These are phyloP conservation scores for Flaveria linearis DNA, from an alignment of 129 eudicot genomes.

Conservation along the genomic window DNA sequence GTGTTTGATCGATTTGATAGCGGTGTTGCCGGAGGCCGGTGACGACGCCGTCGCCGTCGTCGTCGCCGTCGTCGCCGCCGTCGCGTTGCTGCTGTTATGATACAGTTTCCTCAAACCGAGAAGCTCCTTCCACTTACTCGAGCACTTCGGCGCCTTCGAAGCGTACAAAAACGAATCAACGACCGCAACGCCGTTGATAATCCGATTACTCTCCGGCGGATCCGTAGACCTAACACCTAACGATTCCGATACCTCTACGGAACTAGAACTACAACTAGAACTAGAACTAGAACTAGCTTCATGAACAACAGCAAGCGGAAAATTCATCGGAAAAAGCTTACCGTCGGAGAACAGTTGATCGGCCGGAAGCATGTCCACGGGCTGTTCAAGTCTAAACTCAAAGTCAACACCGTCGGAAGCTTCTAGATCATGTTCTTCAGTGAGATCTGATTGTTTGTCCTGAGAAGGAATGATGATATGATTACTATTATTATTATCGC, in stretches of 20 bases:
- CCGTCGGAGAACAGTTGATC: conserved; percentile 85
- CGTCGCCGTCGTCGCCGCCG: neutral
- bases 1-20: conserved; percentile 49
- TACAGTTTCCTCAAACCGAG: conserved; percentile 66
- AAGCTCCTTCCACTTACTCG: conserved; percentile 85
- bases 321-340: conserved; percentile 59
- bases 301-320: conserved; percentile 30
- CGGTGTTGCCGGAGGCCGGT: neutral
- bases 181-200: conserved; percentile 26
- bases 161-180: conserved; percentile 66
- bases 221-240: conserved; percentile 42
- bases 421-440: conserved; percentile 43
- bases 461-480: no score
- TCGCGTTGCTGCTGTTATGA: conserved; percentile 35
- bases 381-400: conserved; percentile 75
- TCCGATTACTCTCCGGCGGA: conserved; percentile 43
- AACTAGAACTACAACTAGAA: neutral
- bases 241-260: neutral
- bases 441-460: conserved; percentile 21
- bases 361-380: conserved; percentile 70
- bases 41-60: conserved; percentile 30
- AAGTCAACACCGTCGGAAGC: conserved; percentile 41
- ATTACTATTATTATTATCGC: neutral
- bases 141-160: conserved; percentile 85
- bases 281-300: conserved; percentile 12